Percentiles rank a stretch among this genome's conserved stretches.
These are phyloP conservation scores for Moesziomyces globuligerus DNA, from an alignment of 1,284 basidiomycete genomes.

Conservation along the genomic window DNA sequence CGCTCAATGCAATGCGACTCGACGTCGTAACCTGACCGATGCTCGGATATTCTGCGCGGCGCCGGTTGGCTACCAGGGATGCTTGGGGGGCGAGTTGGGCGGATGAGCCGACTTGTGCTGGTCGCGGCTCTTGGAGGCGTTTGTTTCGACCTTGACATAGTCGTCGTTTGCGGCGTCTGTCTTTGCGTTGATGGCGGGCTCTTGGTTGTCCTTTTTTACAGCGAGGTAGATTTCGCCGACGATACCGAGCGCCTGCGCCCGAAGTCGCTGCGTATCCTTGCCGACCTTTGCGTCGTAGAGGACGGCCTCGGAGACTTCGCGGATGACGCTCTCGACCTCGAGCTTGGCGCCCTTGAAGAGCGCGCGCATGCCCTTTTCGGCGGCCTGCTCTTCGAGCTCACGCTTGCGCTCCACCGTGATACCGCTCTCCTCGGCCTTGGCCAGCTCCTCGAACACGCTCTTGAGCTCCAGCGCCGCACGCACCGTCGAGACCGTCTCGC, in stretches of 20 bases:
- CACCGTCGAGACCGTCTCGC: slow-evolving; percentile 64
- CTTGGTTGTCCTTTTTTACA: slow-evolving; percentile 43
- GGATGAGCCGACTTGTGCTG: neutral
- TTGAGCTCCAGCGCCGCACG: slow-evolving; percentile 74
- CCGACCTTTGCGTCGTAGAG: slow-evolving; percentile 71
- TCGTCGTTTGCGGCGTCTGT: slow-evolving; percentile 22
- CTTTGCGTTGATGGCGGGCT: neutral
- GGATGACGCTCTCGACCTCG: slow-evolving; percentile 90
- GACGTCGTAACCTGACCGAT: too few species aligned
- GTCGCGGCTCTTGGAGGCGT: slow-evolving; percentile 44
- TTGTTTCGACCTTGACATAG: slow-evolving; percentile 52
- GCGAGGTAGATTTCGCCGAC: slow-evolving; percentile 52
- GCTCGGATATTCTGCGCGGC: too few species aligned
- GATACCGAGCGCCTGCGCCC: slow-evolving; percentile 61
- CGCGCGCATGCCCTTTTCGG: slow-evolving; percentile 76
- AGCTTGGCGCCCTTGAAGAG: slow-evolving; percentile 80
- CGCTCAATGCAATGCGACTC: neutral
- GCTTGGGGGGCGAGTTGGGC: neutral
- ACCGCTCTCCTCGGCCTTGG: slow-evolving; percentile 79
- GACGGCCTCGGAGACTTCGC: slow-evolving; percentile 90
- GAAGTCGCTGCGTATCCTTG: slow-evolving; percentile 62
- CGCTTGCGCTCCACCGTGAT: slow-evolving; percentile 85
- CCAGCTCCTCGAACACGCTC: slow-evolving; percentile 90
- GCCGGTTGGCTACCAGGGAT: too few species aligned
- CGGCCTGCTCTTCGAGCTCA: slow-evolving; percentile 92